Evolutionary conservation across 352 stramenopile genomes (phyloP).

Genomic region (Phytophthora cryptogea): DNA sequence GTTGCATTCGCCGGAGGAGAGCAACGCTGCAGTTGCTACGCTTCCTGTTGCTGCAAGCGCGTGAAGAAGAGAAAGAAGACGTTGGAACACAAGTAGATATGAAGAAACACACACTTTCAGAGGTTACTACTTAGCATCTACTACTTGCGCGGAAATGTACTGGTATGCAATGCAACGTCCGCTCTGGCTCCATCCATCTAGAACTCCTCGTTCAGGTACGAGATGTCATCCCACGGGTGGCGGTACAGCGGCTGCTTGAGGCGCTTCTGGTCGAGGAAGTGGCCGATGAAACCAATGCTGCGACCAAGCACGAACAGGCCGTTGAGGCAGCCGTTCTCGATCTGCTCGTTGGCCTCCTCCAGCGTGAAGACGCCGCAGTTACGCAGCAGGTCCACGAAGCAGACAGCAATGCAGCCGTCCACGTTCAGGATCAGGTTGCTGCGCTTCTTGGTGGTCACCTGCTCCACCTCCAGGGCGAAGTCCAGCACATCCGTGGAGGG

Average conservation of each 20-base stretch:
- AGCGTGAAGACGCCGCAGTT: slow-evolving; percentile 90
- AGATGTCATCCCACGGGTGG: slow-evolving; percentile 98
- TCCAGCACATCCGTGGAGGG: slow-evolving; percentile 92
- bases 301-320: slow-evolving; percentile 90
- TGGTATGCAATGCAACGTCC: slow-evolving; percentile 18
- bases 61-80: slow-evolving; percentile 24
- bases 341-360: slow-evolving; percentile 94
- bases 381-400: slow-evolving; percentile 96
- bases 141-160: slow-evolving; percentile 26
- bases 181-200: slow-evolving; percentile 36
- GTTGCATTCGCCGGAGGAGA: slow-evolving; percentile 33
- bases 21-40: slow-evolving; percentile 16
- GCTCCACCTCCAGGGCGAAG: slow-evolving; percentile 96
- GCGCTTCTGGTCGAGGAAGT: slow-evolving; percentile 97
- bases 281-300: slow-evolving; percentile 93
- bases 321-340: slow-evolving; percentile 96
- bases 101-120: slow-evolving; percentile 34
- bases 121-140: slow-evolving; percentile 43
- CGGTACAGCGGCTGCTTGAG: slow-evolving; percentile 98
- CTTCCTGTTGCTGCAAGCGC: slow-evolving; percentile 38
- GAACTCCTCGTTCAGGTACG: slow-evolving; percentile 91
- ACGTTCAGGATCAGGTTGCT: slow-evolving; percentile 98
- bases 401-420: slow-evolving; percentile 96
- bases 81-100: slow-evolving; percentile 10
- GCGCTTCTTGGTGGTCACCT: slow-evolving; percentile 97